Evolutionary conservation across 495 filamentous ascomycete genomes (phyloP).

Genomic region (Penicillium macrosclerotiorum): DNA sequence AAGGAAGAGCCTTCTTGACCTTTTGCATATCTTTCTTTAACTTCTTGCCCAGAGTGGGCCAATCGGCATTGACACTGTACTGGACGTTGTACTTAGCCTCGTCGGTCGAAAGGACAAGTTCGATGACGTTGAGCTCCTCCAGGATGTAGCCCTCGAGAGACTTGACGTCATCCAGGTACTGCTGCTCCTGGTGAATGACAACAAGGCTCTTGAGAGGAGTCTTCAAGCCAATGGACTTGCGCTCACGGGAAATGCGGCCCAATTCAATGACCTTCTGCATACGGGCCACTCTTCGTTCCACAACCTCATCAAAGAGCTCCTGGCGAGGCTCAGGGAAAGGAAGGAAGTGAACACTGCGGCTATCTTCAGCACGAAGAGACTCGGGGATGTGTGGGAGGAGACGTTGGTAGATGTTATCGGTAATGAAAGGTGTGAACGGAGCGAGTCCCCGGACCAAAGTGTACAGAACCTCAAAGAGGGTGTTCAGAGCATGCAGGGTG

Average conservation of each 20-base stretch:
- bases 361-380: constrained; percentile 60
- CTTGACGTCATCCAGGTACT: constrained; percentile 82
- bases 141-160: constrained; percentile 81
- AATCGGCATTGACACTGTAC: constrained; percentile 85
- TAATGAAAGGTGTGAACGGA: constrained; percentile 94
- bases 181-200: constrained; percentile 79
- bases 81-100: constrained; percentile 89
- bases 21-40: constrained; percentile 87
- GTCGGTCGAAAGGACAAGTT: constrained; percentile 81
- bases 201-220: constrained; percentile 86
- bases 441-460: constrained; percentile 83
- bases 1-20: constrained; percentile 87
- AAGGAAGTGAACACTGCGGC: constrained; percentile 89
- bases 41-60: constrained; percentile 94
- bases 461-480: constrained; percentile 94
- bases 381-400: constrained; percentile 79
- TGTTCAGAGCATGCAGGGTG: constrained; percentile 87
- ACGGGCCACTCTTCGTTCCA: constrained; percentile 80
- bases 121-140: constrained; percentile 86
- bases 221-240: constrained; percentile 80
- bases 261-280: constrained; percentile 98
- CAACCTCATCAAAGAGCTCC: constrained; percentile 81
- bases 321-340: constrained; percentile 82
- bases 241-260: constrained; percentile 79
- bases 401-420: constrained; percentile 87